A percentile compares a stretch with the other conserved stretches of the same genome.
phyloP scores from a whole-genome alignment of 768 basidiomycete genomes.

The Daedalea quercina region DNA sequence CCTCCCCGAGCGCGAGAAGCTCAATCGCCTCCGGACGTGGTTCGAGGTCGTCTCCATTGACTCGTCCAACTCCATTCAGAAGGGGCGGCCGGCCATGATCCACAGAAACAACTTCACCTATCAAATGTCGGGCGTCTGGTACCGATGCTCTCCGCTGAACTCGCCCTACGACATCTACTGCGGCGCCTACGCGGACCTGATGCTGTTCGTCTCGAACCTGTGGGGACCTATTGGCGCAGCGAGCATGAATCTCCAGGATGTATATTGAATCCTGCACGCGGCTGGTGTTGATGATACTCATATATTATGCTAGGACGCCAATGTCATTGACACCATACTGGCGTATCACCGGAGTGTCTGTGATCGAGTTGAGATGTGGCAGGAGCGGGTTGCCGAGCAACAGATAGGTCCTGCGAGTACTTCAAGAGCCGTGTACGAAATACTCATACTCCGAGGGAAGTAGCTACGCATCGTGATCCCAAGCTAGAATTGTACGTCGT shows the following conservation, averaged over 20 bases:
- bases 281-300: background rate
- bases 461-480: background rate
- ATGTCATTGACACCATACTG: constrained; percentile 29
- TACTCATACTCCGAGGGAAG: no score
- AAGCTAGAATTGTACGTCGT: background rate
- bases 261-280: background rate
- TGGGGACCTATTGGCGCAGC: constrained; percentile 7
- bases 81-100: constrained; percentile 63
- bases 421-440: background rate
- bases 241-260: no score
- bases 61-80: constrained; percentile 59
- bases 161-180: constrained; percentile 28
- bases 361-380: background rate
- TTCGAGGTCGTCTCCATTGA: constrained; percentile 65
- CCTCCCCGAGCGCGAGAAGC: constrained; percentile 33
- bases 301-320: constrained; percentile 23
- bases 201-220: constrained; percentile 40
- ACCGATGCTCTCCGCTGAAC: constrained; percentile 9
- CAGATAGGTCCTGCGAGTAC: background rate
- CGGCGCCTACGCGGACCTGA: constrained; percentile 45
- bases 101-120: constrained; percentile 52
- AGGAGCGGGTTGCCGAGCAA: background rate
- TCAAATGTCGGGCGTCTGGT: constrained; percentile 36
- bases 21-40: constrained; percentile 67
- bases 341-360: constrained; percentile 30